Evolutionary conservation across 352 stramenopile genomes (phyloP).

Genomic region (Globisporangium spinosum): DNA sequence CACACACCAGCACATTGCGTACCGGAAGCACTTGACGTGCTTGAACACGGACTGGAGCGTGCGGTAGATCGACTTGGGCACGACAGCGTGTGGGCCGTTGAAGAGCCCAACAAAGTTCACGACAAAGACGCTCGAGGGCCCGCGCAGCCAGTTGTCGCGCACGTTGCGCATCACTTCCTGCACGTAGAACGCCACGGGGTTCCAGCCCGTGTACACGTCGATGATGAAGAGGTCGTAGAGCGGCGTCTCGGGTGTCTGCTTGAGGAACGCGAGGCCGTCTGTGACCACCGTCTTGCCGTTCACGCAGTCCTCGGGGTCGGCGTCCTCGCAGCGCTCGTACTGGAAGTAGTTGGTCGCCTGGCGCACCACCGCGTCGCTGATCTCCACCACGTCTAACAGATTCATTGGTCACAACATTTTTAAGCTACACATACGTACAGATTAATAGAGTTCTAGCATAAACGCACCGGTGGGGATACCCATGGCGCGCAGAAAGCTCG

Average conservation of each 20-base stretch:
- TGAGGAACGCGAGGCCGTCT: slow-evolving; percentile 61
- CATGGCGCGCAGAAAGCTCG: slow-evolving; percentile 55
- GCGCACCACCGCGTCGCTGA: slow-evolving; percentile 59
- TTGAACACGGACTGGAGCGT: slow-evolving; percentile 65
- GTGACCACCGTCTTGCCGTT: slow-evolving; percentile 59
- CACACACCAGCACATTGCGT: background rate
- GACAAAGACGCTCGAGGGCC: slow-evolving; percentile 50
- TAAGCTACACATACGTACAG: too few relatives aligned
- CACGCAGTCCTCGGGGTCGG: slow-evolving; percentile 35
- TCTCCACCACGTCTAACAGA: slow-evolving; percentile 61
- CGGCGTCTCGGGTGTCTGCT: slow-evolving; percentile 30
- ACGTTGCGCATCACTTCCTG: slow-evolving; percentile 51
- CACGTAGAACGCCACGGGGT: slow-evolving; percentile 67
- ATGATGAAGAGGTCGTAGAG: slow-evolving; percentile 23
- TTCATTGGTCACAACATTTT: background rate
- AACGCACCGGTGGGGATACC: slow-evolving; percentile 45
- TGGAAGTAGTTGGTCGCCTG: slow-evolving; percentile 69
- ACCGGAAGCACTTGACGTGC: slow-evolving; percentile 65
- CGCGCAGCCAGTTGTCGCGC: slow-evolving; percentile 47
- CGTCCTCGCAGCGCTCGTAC: slow-evolving; percentile 52
- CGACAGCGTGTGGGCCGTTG: slow-evolving; percentile 39
- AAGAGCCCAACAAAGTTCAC: slow-evolving; percentile 79
- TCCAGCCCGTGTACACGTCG: slow-evolving; percentile 40
- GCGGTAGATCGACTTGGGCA: slow-evolving; percentile 64
- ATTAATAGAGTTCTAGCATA: too few relatives aligned